Base-by-base conservation (phyloP, 2,329 filamentous ascomycete species). In the Neopestalotiopsis sp. region DNA sequence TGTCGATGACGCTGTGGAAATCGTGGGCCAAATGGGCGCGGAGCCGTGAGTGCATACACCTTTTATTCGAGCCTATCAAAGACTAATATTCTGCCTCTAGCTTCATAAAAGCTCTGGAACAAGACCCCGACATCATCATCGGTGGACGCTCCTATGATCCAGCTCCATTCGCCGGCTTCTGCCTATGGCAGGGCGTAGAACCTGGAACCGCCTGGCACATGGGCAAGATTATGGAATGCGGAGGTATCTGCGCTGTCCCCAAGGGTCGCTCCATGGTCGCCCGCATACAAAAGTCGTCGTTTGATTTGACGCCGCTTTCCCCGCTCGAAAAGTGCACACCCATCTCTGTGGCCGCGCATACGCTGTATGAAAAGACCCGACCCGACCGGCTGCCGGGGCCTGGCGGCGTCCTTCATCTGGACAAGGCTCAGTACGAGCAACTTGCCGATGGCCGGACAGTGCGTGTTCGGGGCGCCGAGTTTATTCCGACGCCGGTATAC, bases 161-260 rank as follows among this genome's bases (percentile, higher is more conserved):
- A 0, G 72, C 79, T 0, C 81, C 81, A 0, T 84, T 79, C 72
- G 78, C 77, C 1, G 82, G 78, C 2, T 83, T 67, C 17, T 69
- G 65, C 60, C 28, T 69, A 13, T 57, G 60, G 12, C 74, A 75
- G 17, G 76, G 77, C 0, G 67, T 77, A 1, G 32, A 58, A 13
- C 38, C 68, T 10, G 66, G 66, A 14, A 28, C 59, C 20, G 70
- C 70, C 17, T 71, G 68, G 68, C 81, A 84, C 71, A 83, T 84
- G 81, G 83, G 83, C 5, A 84, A 85, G 73, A 79, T 83, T 34
- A 76, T 83, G 74, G 82, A 83, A 72, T 84, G 81, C 60, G 81
- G 81, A 10, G 81, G 72, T 0, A 67, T 78, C 1, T 84, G 82
- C 71, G 78, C 81, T 0, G 73, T 75, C 0, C 82, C 82, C 0